Conservation (phyloP, 2,329 filamentous ascomycete genomes). For the Arachnomyces sp. region DNA sequence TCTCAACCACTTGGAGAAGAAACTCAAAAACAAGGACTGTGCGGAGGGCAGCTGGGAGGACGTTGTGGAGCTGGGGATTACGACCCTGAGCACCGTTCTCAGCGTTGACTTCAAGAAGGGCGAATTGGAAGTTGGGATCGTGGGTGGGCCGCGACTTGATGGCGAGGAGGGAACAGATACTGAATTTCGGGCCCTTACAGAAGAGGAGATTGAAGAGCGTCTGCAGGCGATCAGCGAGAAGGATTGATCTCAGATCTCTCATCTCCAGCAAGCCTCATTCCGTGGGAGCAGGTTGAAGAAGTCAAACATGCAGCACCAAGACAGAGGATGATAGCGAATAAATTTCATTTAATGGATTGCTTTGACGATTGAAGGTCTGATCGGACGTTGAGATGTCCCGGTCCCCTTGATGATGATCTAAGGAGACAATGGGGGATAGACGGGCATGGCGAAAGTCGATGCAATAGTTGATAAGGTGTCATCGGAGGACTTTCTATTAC, state of each 20-base stretch:
- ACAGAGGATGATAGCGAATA: too few relatives aligned
- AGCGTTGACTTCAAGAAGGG: constrained; percentile 99
- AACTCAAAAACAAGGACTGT: constrained; percentile 96
- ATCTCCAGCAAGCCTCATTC: too few relatives aligned
- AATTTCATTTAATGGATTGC: too few relatives aligned
- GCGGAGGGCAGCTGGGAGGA: constrained; percentile 94
- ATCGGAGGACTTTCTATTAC: too few relatives aligned
- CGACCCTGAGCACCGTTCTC: constrained; percentile 86
- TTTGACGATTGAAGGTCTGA: too few relatives aligned
- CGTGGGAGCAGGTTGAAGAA: too few relatives aligned
- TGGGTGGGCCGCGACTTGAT: constrained; percentile 75
- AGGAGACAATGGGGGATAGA: too few relatives aligned
- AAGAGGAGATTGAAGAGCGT: constrained; percentile 97
- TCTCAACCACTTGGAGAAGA: constrained; percentile 97
- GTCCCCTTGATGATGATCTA: too few relatives aligned
- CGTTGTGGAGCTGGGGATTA: constrained; percentile 93
- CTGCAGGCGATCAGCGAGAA: constrained; percentile 98
- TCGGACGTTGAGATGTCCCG: too few relatives aligned
- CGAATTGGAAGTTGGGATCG: constrained; percentile 95
- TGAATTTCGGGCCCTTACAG: constrained; percentile 78
- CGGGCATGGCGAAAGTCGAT: too few relatives aligned
- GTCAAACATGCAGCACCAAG: too few relatives aligned
- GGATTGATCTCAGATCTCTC: constrained; percentile 53
- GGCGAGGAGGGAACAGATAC: constrained; percentile 74
- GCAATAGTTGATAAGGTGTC: too few relatives aligned